These are phyloP conservation scores for Cercospora beticola DNA, from an alignment of 2,329 filamentous ascomycete species.

Conservation along the genomic window DNA sequence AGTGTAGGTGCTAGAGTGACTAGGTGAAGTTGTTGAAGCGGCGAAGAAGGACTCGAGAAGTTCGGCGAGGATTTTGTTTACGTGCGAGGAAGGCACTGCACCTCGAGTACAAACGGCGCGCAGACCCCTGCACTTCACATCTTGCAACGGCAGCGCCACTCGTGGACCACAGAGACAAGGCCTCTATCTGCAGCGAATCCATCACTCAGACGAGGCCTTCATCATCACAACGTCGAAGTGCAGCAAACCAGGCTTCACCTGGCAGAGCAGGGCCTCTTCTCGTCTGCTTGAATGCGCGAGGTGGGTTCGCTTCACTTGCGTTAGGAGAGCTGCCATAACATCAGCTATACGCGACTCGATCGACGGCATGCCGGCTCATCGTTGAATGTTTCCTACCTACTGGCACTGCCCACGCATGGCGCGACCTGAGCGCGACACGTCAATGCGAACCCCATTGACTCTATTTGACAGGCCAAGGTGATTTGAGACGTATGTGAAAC, in stretches of 20 bases:
- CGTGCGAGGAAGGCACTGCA: neutral
- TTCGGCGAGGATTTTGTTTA: neutral
- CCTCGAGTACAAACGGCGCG: neutral
- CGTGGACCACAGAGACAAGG: neutral
- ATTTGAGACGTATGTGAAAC: too few species aligned
- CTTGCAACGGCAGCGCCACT: neutral
- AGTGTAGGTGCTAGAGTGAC: neutral
- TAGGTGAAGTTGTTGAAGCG: neutral
- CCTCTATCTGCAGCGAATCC: neutral
- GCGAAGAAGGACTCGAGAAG: neutral
- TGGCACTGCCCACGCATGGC: neutral
- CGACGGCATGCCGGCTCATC: neutral
- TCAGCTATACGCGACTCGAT: neutral
- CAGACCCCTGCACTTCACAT: neutral
- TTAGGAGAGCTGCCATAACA: neutral
- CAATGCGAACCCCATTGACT: neutral
- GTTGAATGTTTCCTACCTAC: neutral
- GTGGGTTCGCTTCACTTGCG: neutral
- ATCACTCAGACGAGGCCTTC: neutral
- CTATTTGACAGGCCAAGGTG: neutral
- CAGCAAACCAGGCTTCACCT: neutral
- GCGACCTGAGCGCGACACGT: neutral
- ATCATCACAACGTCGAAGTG: neutral
- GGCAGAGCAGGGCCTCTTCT: neutral
- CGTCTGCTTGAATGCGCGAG: neutral